Conservation (phyloP, 805 yeast species). For the Grigorovia jiainica region DNA sequence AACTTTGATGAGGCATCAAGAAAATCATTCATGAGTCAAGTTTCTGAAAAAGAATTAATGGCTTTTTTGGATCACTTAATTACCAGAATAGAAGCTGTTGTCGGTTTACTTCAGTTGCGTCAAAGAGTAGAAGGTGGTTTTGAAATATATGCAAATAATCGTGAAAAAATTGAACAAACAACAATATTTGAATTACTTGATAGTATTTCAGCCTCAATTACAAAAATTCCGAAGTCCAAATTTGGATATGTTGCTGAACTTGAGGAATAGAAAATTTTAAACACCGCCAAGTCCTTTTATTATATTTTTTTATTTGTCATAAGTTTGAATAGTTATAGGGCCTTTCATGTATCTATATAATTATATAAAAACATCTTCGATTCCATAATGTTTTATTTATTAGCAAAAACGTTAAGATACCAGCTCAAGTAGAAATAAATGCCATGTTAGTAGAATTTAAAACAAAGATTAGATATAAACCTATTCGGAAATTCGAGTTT, state of each 20-base stretch:
- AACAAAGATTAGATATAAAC: no score
- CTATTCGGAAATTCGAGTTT: no score
- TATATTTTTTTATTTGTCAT: no score
- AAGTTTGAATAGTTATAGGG: no score
- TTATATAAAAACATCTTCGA: no score
- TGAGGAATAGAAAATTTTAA: no score
- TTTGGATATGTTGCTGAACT: neutral
- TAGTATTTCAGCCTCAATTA: conserved; percentile 1
- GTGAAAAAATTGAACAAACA: conserved; percentile 9
- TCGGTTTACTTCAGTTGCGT: conserved; percentile 36
- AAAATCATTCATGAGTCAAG: conserved; percentile 13
- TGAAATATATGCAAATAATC: conserved; percentile 6
- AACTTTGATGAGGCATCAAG: conserved; percentile 14
- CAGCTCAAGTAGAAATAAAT: no score
- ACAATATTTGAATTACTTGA: conserved; percentile 24
- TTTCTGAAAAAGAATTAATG: conserved; percentile 36
- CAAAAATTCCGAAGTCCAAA: neutral
- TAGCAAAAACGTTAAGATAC: no score
- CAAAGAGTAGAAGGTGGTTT: conserved; percentile 25
- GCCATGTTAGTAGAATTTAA: no score
- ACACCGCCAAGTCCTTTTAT: no score
- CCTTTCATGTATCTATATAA: no score
- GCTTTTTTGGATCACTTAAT: conserved; percentile 54
- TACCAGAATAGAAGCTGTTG: conserved; percentile 58
- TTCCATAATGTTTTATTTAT: no score